phyloP scores from a whole-genome alignment of 306 rosid genomes.

The Cicer pinnatifidum region DNA sequence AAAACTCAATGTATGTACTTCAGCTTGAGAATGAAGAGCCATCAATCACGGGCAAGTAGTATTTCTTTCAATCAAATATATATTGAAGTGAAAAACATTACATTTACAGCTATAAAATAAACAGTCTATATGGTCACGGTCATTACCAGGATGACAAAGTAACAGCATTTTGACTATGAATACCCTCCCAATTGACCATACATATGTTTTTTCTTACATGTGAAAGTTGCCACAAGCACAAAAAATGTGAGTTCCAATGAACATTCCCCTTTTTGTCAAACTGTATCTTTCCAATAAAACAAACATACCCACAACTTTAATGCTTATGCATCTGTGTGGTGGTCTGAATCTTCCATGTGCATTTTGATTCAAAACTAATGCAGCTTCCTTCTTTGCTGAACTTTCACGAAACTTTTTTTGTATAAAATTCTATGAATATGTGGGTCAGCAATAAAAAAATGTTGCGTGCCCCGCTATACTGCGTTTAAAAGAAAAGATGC shows the following conservation, averaged over 20 bases:
- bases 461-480: constrained; percentile 46
- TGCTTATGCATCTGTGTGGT: constrained; percentile 33
- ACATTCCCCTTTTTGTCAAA: not conserved
- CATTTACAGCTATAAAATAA: constrained; percentile 43
- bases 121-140: constrained; percentile 10
- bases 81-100: not conserved
- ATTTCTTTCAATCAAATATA: constrained; percentile 31
- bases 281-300: constrained; percentile 4
- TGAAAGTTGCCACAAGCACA: constrained; percentile 1
- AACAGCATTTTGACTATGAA: constrained; percentile 30
- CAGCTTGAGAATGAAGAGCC: constrained; percentile 31
- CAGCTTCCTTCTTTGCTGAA: constrained; percentile 40
- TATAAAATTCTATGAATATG: constrained; percentile 32
- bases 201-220: not conserved
- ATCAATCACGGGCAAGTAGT: constrained; percentile 32
- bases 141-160: constrained; percentile 15
- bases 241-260: not conserved
- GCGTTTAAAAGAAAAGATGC: constrained; percentile 42
- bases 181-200: constrained; percentile 13
- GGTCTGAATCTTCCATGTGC: constrained; percentile 34
- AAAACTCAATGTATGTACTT: constrained; percentile 17
- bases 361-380: constrained; percentile 39
- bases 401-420: constrained; percentile 25
- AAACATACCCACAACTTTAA: constrained; percentile 5
- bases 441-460: constrained; percentile 48